These are phyloP conservation scores for Solanum megistacrolobum DNA, from an alignment of 257 asterid genomes.

Conservation along the genomic window DNA sequence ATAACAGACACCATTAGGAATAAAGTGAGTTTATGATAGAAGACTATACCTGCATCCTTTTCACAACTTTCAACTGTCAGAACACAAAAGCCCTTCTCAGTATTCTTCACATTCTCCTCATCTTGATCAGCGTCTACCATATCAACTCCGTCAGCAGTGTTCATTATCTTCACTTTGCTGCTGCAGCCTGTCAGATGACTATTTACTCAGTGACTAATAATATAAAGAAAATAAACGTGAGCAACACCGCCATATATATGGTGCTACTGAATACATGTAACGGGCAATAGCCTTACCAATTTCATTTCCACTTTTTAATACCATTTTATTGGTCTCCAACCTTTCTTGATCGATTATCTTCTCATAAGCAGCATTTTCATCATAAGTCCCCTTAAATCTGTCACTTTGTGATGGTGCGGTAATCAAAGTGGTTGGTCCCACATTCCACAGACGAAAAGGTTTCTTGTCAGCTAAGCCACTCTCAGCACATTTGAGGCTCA, in stretches of 20 bases:
- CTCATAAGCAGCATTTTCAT: constrained; percentile 9
- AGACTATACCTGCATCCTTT: constrained; percentile 24
- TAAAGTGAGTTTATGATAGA: neutral
- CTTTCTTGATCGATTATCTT: constrained; percentile 2
- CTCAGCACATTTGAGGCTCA: constrained; percentile 45
- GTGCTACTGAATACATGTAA: neutral
- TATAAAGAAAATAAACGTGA: neutral
- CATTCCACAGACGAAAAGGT: constrained; percentile 29
- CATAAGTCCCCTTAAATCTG: constrained; percentile 15
- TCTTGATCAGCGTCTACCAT: constrained; percentile 3
- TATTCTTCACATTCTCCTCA: neutral
- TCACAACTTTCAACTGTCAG: constrained; percentile 5
- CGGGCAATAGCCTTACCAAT: neutral
- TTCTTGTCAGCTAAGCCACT: constrained; percentile 16
- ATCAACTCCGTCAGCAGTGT: neutral
- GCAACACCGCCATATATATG: neutral
- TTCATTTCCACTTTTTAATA: neutral
- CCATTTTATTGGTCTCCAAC: neutral
- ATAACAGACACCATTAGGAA: neutral
- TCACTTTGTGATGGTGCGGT: constrained; percentile 16
- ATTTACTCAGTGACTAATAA: neutral
- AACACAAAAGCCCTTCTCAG: constrained; percentile 13
- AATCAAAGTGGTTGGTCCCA: constrained; percentile 14
- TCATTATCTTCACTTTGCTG: constrained; percentile 10
- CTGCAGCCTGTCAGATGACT: constrained; percentile 21